Base-by-base conservation (phyloP, 805 yeast genomes). In the Ogataea glucozyma region DNA sequence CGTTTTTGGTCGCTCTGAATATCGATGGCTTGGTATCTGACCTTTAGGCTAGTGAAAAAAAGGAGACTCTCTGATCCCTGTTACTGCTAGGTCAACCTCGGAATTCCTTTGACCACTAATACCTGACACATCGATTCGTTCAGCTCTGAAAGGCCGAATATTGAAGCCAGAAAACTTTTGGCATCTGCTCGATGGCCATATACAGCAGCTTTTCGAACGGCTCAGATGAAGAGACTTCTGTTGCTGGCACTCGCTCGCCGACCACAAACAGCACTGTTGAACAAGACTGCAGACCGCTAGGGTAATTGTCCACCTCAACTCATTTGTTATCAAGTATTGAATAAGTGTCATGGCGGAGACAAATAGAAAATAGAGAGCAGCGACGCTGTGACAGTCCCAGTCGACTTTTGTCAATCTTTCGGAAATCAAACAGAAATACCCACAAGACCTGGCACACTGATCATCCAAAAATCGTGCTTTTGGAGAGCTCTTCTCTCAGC, bases 191-290 rank as follows among this genome's bases (percentile, higher is more conserved):
- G 33, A 55, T 34, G 11, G 57, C 53, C 32, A 42, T 45, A 30
- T 29, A 37, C 20, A 56, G 40, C 2, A 56, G 32, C 20, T 47
- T 44, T 30, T 56, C 61, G 40, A 46, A 56, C 6, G 52, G 50
- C 43, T 56, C 61, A 21, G 58, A 31, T 4, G 55, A 14, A 13
- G 37, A 40, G 7, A 44, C 34, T 26, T 46, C 53, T 4, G 59
- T 56, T 18, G 42, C 41, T 7, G 61, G 61, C 46, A 56, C 44
- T 8, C 58, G 42, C 31, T 56, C 61, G 13, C 57, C 59, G 33
- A 49, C 52, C 14, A 53, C 57, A 41, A 44, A 52, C 12, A 56
- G 31, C 7, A 58, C 45, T 2, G 56, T 55, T 1, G 61, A 57
- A 24, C 61, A 57, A 3, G 59, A 44, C 20, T 54, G 58, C 18